A percentile compares a stretch with the other conserved stretches of the same genome.
Evolutionary conservation across 2,329 filamentous ascomycete genomes (phyloP).

Genomic region (Diaporthe citrichinensis): DNA sequence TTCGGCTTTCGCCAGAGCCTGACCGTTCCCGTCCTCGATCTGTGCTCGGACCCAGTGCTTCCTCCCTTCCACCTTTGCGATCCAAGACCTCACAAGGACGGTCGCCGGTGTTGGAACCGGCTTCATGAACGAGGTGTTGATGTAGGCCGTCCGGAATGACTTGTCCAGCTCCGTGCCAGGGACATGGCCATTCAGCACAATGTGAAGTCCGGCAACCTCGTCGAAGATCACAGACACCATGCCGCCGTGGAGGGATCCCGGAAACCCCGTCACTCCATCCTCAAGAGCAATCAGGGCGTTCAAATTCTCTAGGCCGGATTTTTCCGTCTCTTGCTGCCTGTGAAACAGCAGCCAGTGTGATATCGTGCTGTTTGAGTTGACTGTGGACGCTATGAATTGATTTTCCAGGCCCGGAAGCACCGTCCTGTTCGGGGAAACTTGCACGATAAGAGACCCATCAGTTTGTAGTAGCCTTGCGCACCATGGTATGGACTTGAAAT

Average conservation of each 20-base stretch:
- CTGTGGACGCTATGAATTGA: not conserved
- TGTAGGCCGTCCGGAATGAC: not conserved
- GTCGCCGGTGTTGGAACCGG: not conserved
- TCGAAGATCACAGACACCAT: not conserved
- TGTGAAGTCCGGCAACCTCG: not conserved
- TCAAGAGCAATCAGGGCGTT: not conserved
- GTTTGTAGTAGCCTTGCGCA: not conserved
- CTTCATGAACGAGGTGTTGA: not conserved
- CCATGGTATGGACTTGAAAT: not conserved
- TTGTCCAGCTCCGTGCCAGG: not conserved
- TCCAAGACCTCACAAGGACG: not conserved
- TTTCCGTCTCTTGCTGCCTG: not conserved
- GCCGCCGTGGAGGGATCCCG: not conserved
- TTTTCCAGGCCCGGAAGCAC: not conserved
- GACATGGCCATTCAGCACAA: slow-evolving; percentile 1
- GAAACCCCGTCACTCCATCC: not conserved
- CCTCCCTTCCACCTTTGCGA: not conserved
- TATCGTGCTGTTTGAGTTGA: not conserved
- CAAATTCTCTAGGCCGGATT: not conserved
- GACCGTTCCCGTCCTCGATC: not conserved
- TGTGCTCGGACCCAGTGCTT: not conserved
- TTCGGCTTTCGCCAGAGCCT: not conserved
- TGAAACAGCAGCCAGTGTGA: not conserved
- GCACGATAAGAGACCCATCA: not conserved
- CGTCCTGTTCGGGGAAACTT: not conserved